phyloP scores from a whole-genome alignment of 2,329 filamentous ascomycete species.

The Xylariaceae sp. region DNA sequence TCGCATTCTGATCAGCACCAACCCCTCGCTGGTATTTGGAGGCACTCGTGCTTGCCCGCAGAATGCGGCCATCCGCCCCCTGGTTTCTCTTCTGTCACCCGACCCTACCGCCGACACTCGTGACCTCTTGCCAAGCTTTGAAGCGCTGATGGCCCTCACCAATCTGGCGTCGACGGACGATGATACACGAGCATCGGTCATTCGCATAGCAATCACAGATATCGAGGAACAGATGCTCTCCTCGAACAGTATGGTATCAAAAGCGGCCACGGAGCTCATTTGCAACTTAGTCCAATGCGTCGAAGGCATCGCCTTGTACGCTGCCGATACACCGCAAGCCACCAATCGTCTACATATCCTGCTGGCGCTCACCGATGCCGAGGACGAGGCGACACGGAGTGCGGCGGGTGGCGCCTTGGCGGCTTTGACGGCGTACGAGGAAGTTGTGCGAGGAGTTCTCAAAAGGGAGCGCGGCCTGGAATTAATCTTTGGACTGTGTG shows the following conservation, averaged over 20 bases:
- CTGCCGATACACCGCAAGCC: slow-evolving; percentile 61
- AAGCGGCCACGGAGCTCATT: slow-evolving; percentile 80
- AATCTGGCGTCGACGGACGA: slow-evolving; percentile 82
- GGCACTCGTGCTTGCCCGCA: slow-evolving; percentile 68
- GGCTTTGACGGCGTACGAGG: slow-evolving; percentile 73
- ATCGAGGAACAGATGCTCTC: slow-evolving; percentile 81
- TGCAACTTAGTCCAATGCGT: slow-evolving; percentile 80
- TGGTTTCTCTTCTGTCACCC: slow-evolving; percentile 66
- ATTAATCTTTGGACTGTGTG: slow-evolving; percentile 74
- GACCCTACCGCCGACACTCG: slow-evolving; percentile 58
- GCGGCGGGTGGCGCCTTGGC: slow-evolving; percentile 87
- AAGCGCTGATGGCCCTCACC: slow-evolving; percentile 84
- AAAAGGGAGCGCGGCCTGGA: slow-evolving; percentile 66
- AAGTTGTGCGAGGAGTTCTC: slow-evolving; percentile 65
- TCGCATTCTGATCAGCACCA: slow-evolving; percentile 79
- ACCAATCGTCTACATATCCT: slow-evolving; percentile 74
- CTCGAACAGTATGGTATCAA: slow-evolving; percentile 68
- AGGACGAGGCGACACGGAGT: slow-evolving; percentile 71
- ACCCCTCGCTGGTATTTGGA: slow-evolving; percentile 78
- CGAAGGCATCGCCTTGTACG: slow-evolving; percentile 63
- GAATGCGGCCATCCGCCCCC: slow-evolving; percentile 74
- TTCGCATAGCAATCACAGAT: slow-evolving; percentile 66
- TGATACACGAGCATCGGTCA: slow-evolving; percentile 60
- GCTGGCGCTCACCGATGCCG: slow-evolving; percentile 79
- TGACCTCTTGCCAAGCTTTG: slow-evolving; percentile 84